Base-by-base conservation (phyloP, 306 rosid genomes). In the Vicia villosa region DNA sequence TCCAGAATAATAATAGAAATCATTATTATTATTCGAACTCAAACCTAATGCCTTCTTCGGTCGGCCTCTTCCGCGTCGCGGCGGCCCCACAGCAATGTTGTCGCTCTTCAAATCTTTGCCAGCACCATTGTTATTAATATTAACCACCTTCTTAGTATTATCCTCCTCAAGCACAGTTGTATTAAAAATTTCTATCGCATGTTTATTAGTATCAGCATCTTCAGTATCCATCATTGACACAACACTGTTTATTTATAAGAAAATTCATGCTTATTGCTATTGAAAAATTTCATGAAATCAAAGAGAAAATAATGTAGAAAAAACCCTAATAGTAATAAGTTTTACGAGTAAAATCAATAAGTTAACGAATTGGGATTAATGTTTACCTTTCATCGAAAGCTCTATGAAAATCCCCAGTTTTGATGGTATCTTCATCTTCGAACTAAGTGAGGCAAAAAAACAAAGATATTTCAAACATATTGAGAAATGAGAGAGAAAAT, bases 1-100 rank as follows among this genome's bases (percentile, higher is more conserved):
- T 56, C 98, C 98, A 0, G 98, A 93, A 80, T 90, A 90, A 15
- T 88, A 93, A 38, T 88, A 93, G 77, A 83, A 90, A 40, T 90
- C 96, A 4, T 86, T 54, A 19, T 51, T 51, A 10, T 51, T 9
- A 19, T 54, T 54, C 0, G 75, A 5, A 5, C 22, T 2, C 10
- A 67, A 9, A 12, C 70, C 7, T 1, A 10, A 2, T 6, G 70
- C 17, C 26, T 76, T 74, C 66, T 51, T 80, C 10, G 64, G 66
- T 10, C 82, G 83, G 3, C 65, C 50, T 38, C 72, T 63, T 0
- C 20, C 38, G 0, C 82, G 66, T 10, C 81, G 84, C 9, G 51
- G 37, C 1, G 1, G 66, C 58, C 1, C 66, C 0, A 58, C 52
- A 15, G 55, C 46, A 11, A 6, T 1, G 16, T 40, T 64, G 49